Conservation (phyloP, 495 filamentous ascomycete species). For the Penicillium canariense region DNA sequence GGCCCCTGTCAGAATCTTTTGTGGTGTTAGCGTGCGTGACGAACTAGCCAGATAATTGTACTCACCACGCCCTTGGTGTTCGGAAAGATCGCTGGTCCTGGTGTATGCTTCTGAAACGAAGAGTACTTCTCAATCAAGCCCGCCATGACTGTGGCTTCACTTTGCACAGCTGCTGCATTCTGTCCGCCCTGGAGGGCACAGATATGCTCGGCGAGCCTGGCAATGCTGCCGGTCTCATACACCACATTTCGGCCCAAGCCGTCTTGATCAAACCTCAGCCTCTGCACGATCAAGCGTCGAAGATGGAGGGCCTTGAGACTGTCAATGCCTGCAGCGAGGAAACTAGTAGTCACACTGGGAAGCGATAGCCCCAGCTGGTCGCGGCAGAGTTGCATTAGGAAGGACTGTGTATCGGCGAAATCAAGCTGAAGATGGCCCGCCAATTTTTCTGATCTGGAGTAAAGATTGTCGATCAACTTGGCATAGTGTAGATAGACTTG, state of each 20-base stretch:
- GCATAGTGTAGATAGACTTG: conserved; percentile 50
- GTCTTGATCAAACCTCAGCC: conserved; percentile 37
- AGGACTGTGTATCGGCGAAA: conserved; percentile 35
- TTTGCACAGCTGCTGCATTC: conserved; percentile 12
- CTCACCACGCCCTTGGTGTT: conserved; percentile 43
- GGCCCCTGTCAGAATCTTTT: conserved; percentile 56
- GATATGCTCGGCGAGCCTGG: conserved; percentile 46
- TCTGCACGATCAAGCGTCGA: conserved; percentile 47
- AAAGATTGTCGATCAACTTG: conserved; percentile 48
- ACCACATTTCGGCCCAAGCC: conserved; percentile 44
- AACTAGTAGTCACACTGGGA: conserved; percentile 40
- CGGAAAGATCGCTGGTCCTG: conserved; percentile 18
- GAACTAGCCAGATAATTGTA: neutral
- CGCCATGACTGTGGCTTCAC: conserved; percentile 39
- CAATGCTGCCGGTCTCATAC: conserved; percentile 50
- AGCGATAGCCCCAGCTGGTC: conserved; percentile 42
- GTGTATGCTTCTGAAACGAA: conserved; percentile 37
- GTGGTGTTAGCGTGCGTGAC: conserved; percentile 1
- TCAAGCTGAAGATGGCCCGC: conserved; percentile 35
- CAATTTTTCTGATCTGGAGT: conserved; percentile 33
- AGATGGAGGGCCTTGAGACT: conserved; percentile 61
- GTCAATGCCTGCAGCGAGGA: conserved; percentile 58
- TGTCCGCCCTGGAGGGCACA: conserved; percentile 38
- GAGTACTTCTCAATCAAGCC: conserved; percentile 51
- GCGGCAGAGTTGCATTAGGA: conserved; percentile 41